Evolutionary conservation across 176 grass and related monocot species (phyloP).

Genomic region (Juncus effusus): DNA sequence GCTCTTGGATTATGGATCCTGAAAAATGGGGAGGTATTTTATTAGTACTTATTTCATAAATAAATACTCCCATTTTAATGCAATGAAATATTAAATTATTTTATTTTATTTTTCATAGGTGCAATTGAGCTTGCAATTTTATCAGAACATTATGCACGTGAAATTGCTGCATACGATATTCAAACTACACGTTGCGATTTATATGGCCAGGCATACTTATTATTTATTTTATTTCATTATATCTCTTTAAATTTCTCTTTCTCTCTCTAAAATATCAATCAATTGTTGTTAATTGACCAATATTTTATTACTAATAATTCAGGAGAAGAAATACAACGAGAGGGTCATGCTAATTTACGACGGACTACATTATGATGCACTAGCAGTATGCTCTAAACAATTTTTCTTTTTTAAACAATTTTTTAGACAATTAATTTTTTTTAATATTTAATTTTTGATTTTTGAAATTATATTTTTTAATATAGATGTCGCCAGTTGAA

Average conservation of each 20-base stretch:
- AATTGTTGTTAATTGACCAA: neutral
- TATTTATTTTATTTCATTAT: neutral
- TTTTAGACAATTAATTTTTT: constrained; percentile 19
- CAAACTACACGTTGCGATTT: constrained; percentile 86
- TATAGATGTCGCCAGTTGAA: constrained; percentile 83
- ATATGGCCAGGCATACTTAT: constrained; percentile 68
- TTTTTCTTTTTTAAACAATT: neutral
- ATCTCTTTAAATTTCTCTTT: too few relatives aligned
- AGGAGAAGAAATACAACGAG: constrained; percentile 76
- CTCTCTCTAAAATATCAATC: neutral
- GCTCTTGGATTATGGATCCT: constrained; percentile 90
- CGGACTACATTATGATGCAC: constrained; percentile 90
- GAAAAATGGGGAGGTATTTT: constrained; percentile 93
- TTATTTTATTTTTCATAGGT: constrained; percentile 45
- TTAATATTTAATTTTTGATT: too few relatives aligned
- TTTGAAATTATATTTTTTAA: neutral
- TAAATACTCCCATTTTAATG: too few relatives aligned
- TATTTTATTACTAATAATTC: constrained; percentile 31
- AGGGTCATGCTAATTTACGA: constrained; percentile 95
- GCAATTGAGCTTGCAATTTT: constrained; percentile 91
- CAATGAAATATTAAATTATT: constrained; percentile 10
- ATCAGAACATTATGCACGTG: constrained; percentile 77
- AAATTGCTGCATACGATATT: constrained; percentile 96
- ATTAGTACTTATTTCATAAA: neutral
- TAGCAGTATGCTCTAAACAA: constrained; percentile 94